Evolutionary conservation across 441 rosid genomes (phyloP).

Genomic region (Erodium trifolium): DNA sequence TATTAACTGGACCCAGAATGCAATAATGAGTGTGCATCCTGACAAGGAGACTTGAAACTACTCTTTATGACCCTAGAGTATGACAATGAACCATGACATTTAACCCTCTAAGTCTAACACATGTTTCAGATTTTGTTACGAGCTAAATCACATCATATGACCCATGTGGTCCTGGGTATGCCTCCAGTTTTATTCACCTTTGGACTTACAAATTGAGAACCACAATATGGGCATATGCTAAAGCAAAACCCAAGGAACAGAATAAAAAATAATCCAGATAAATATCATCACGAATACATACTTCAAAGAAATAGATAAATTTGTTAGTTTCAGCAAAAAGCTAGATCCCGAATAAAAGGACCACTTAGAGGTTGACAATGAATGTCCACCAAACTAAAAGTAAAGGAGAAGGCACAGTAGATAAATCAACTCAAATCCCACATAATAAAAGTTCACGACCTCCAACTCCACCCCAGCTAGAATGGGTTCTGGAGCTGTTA

Average conservation of each 20-base stretch:
- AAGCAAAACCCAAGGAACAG: not conserved
- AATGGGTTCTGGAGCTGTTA: not conserved
- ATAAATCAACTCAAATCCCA: no score
- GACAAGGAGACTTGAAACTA: conserved; percentile 1
- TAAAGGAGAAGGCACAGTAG: no score
- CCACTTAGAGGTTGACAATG: not conserved
- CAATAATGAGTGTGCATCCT: conserved; percentile 5
- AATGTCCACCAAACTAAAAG: no score
- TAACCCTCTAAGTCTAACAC: conserved; percentile 6
- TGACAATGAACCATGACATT: not conserved
- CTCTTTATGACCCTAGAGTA: not conserved
- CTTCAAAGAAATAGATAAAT: conserved; percentile 1
- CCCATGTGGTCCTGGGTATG: conserved; percentile 14
- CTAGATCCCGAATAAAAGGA: not conserved
- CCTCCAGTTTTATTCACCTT: not conserved
- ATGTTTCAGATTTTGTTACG: conserved; percentile 9
- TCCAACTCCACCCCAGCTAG: not conserved
- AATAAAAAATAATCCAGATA: not conserved
- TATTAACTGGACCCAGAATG: not conserved
- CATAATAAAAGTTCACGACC: no score
- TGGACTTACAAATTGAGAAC: not conserved
- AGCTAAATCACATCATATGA: not conserved
- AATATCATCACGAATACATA: not conserved
- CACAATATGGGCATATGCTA: conserved; percentile 3
- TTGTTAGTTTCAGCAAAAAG: not conserved